A percentile compares a stretch with the other conserved stretches of the same genome.
phyloP scores from a whole-genome alignment of 495 filamentous ascomycete genomes.

The Collariella sp. region DNA sequence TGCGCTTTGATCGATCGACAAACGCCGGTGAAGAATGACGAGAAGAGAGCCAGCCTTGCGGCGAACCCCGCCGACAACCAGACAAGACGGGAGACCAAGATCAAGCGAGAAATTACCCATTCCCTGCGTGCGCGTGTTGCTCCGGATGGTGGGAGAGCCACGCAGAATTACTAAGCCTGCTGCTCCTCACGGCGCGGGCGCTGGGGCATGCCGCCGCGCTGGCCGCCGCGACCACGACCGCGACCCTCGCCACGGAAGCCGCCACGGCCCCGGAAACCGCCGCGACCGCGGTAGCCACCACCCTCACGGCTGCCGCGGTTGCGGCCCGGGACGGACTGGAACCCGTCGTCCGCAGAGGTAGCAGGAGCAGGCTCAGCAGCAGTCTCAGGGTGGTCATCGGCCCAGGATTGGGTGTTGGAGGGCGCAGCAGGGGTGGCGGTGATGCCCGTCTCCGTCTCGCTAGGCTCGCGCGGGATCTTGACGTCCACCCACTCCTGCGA shows the following conservation, averaged over 20 bases:
- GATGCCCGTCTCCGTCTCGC: slow-evolving; percentile 63
- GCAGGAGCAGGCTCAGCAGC: slow-evolving; percentile 8
- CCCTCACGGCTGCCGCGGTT: slow-evolving; percentile 50
- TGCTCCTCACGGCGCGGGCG: slow-evolving; percentile 19
- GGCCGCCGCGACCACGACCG: slow-evolving; percentile 21
- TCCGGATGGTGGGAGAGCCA: background rate
- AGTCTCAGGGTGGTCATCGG: slow-evolving; percentile 18
- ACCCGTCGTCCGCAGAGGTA: slow-evolving; percentile 47
- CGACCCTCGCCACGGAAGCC: slow-evolving; percentile 28
- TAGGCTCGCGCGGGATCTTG: slow-evolving; percentile 56
- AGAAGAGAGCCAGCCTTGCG: background rate
- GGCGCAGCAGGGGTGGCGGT: slow-evolving; percentile 44
- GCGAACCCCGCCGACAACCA: slow-evolving; percentile 12
- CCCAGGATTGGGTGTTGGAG: slow-evolving; percentile 25
- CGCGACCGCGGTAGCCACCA: slow-evolving; percentile 43
- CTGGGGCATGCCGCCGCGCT: slow-evolving; percentile 17
- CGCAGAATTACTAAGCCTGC: slow-evolving; percentile 10
- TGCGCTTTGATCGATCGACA: slow-evolving; percentile 7
- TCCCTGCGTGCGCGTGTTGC: background rate
- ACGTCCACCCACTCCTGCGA: slow-evolving; percentile 66
- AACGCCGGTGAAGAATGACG: slow-evolving; percentile 19
- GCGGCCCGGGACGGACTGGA: slow-evolving; percentile 56
- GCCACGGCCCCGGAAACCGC: slow-evolving; percentile 38
- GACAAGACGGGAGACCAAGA: slow-evolving; percentile 8
- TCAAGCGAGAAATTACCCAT: slow-evolving; percentile 1